Evolutionary conservation across 2,329 filamentous ascomycete genomes (phyloP), one percentile per base, ranked within the genome.

Genomic region (Aspergillus sp.): DNA sequence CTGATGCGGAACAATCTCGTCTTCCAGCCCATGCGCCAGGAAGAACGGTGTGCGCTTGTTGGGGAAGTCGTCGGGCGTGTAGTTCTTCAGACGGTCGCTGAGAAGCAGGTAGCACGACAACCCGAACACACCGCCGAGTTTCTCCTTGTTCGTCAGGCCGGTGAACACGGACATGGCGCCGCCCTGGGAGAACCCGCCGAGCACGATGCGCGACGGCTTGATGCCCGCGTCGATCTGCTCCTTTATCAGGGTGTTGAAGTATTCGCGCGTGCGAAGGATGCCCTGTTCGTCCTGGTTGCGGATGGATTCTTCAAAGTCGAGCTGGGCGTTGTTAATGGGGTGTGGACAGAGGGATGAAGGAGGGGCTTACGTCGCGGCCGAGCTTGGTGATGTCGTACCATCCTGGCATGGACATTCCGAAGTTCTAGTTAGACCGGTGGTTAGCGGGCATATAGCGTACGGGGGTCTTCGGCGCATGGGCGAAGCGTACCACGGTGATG

Each of bases 61-160:
- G 50, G 80, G 76, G 60, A 75, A 81, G 22, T 73, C 69, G 40
- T 80, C 76, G 2, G 81, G 77, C 14, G 82, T 69, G 57, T 82
- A 76, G 8, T 79, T 79, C 65, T 81, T 78, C 59, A 90, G 70
- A 66, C 86, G 87, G 56, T 81, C 76, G 57, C 83, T 79, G 44
- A 96, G 77, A 17, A 90, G 79, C 60, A 96, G 74, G 73, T 95
- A 97, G 63, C 84, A 87, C 11, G 89, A 94, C 56, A 97, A 74
- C 7, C 87, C 90, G 57, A 96, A 86, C 58, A 97, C 88, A 57
- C 92, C 93, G n/a, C 85, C 93, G 14, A 97, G 78, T 73, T 90
- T 90, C 61, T 82, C 79, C 43, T 81, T 79, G 60, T 78, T 82
- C 4, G 91, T 95, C 40, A 95, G 74, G 4, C 90, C 92, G 0